Percentiles rank a stretch among this genome's conserved stretches.
These are phyloP conservation scores for Colletotrichum somersetense DNA, from an alignment of 2,329 filamentous ascomycete genomes.

Conservation along the genomic window DNA sequence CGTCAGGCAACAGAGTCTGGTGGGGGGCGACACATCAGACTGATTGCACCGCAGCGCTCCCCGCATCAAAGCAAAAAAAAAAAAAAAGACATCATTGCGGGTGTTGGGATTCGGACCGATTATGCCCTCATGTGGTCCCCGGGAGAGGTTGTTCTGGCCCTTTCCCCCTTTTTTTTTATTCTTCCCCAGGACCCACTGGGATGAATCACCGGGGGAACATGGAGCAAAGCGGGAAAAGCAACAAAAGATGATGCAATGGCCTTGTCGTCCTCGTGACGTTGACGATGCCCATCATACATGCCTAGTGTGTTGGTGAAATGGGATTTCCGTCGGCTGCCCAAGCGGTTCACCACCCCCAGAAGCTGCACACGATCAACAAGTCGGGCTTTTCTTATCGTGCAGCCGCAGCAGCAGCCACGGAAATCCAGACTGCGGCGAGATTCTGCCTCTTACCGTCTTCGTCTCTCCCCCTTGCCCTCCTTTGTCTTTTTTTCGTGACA, in stretches of 20 bases:
- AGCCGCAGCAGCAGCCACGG: neutral
- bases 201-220: neutral
- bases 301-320: neutral
- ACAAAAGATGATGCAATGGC: neutral
- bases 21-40: too few species aligned
- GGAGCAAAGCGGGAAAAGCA: neutral
- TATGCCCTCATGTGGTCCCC: neutral
- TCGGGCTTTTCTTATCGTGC: too few species aligned
- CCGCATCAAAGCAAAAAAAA: slow-evolving; percentile 7
- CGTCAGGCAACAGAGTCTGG: neutral
- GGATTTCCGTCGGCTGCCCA: neutral
- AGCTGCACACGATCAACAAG: neutral
- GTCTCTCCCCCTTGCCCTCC: neutral
- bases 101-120: slow-evolving; percentile 33
- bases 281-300: too few species aligned
- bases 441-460: neutral
- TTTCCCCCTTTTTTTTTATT: neutral
- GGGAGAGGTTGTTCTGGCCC: neutral
- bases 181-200: neutral
- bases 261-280: neutral
- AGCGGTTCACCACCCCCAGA: neutral
- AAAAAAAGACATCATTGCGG: neutral
- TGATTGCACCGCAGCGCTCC: slow-evolving; percentile 11
- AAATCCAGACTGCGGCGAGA: neutral
- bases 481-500: too few species aligned